These are phyloP conservation scores for Penicillium digitatum DNA, from an alignment of 2,329 filamentous ascomycete species.

Conservation along the genomic window DNA sequence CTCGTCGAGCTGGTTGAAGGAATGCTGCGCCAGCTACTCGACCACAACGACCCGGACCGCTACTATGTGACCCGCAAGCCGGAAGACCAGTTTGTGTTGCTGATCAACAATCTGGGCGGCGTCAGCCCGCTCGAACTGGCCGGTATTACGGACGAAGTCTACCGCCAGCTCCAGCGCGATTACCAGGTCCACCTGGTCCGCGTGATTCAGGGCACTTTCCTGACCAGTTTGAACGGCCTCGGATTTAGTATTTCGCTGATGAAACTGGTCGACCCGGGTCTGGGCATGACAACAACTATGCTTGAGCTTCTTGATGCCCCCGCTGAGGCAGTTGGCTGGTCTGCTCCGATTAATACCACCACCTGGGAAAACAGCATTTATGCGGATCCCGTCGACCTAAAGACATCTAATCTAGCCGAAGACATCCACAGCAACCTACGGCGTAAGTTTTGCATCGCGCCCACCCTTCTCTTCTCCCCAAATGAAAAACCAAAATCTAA, in stretches of 20 bases:
- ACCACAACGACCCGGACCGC: conserved; percentile 59
- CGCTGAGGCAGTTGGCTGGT: conserved; percentile 64
- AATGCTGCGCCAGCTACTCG: conserved; percentile 64
- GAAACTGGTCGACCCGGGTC: conserved; percentile 58
- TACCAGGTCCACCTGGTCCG: conserved; percentile 60
- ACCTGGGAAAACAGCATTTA: conserved; percentile 54
- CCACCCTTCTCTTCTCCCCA: background rate
- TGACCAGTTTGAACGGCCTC: conserved; percentile 68
- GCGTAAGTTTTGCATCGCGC: conserved; percentile 36
- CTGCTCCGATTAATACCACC: conserved; percentile 54
- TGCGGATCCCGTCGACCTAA: conserved; percentile 42
- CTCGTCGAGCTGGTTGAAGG: conserved; percentile 52
- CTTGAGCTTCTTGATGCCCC: conserved; percentile 65
- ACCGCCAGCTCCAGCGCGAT: conserved; percentile 55
- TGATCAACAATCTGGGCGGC: conserved; percentile 68
- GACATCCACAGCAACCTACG: conserved; percentile 53
- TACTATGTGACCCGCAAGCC: conserved; percentile 57
- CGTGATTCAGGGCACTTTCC: conserved; percentile 63
- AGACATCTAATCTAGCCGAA: conserved; percentile 41
- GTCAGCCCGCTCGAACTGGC: conserved; percentile 64
- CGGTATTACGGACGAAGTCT: conserved; percentile 64
- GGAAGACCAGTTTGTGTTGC: conserved; percentile 58
- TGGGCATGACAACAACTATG: conserved; percentile 53
- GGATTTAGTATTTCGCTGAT: conserved; percentile 68
- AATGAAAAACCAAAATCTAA: background rate